phyloP scores from a whole-genome alignment of 345 rosid genomes.

The Salix koriyanagi region DNA sequence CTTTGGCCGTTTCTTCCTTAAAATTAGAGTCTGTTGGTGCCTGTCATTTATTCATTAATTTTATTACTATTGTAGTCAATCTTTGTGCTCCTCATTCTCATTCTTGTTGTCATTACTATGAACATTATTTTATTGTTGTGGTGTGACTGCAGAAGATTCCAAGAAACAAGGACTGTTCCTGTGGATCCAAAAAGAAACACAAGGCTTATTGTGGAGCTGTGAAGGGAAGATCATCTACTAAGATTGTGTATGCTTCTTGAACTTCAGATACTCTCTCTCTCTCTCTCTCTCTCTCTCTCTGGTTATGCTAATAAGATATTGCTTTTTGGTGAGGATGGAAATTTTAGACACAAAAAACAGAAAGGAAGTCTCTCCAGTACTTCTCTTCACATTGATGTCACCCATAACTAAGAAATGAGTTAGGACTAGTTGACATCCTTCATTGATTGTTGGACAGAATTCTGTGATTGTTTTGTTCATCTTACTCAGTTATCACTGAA shows the following conservation, averaged over 20 bases:
- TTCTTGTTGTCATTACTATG: background rate
- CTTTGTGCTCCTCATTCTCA: background rate
- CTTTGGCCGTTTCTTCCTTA: background rate
- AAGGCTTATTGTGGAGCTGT: conserved; percentile 85
- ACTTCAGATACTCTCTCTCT: conserved; percentile 4
- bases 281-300: background rate
- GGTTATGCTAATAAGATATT: background rate
- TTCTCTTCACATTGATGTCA: background rate
- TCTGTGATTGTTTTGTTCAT: background rate
- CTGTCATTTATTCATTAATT: background rate
- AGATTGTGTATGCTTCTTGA: conserved; percentile 46
- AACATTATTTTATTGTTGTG: background rate
- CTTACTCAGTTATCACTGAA: too few species aligned
- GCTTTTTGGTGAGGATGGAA: background rate
- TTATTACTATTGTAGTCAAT: background rate
- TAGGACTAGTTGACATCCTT: background rate
- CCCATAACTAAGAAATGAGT: background rate
- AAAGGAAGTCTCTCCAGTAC: background rate
- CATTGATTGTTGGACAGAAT: background rate
- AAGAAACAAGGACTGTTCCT: conserved; percentile 67
- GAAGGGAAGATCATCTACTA: conserved; percentile 48
- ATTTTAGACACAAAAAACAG: background rate
- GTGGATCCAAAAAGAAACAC: conserved; percentile 89
- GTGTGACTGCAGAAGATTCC: conserved; percentile 48
- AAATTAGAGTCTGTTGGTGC: background rate